phyloP scores from a whole-genome alignment of 352 stramenopile species.

The Globisporangium echinulatum region DNA sequence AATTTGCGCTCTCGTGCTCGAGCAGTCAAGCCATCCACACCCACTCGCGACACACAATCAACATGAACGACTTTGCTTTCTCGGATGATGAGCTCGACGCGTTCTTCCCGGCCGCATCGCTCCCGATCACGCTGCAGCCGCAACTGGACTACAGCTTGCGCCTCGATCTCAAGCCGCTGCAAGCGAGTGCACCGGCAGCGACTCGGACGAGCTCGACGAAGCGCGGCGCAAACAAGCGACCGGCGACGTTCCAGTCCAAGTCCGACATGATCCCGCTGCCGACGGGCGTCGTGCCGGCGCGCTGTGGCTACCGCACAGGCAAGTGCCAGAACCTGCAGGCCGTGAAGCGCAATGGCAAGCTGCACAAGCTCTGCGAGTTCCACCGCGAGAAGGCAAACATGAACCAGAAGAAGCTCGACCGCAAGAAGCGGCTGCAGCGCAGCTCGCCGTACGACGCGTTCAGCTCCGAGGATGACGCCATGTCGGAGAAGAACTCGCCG shows the following conservation, averaged over 20 bases:
- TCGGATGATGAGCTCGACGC: constrained; percentile 24
- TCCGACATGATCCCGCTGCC: constrained; percentile 16
- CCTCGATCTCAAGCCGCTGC: constrained; percentile 25
- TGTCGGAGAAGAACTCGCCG: constrained; percentile 31
- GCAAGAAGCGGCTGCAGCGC: constrained; percentile 74
- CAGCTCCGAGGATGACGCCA: constrained; percentile 32
- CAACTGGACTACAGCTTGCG: constrained; percentile 20
- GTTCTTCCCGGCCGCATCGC: constrained; percentile 15
- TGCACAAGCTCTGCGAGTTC: constrained; percentile 84
- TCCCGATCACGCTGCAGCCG: neutral
- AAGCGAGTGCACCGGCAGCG: constrained; percentile 1
- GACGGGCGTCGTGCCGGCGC: constrained; percentile 25
- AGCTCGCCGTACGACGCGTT: constrained; percentile 33
- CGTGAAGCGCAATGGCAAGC: constrained; percentile 76
- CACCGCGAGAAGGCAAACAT: constrained; percentile 79
- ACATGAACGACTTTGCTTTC: constrained; percentile 22
- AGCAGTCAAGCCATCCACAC: neutral
- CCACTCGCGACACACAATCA: constrained; percentile 1
- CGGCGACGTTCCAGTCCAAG: constrained; percentile 9
- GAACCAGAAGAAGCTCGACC: constrained; percentile 84
- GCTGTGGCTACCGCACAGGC: constrained; percentile 74
- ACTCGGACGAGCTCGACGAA: constrained; percentile 4
- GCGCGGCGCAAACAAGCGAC: constrained; percentile 11
- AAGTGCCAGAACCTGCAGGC: constrained; percentile 79
- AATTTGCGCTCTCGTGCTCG: constrained; percentile 14